Percentiles rank a stretch among this genome's conserved stretches.
phyloP scores from a whole-genome alignment of 169 alveolate genomes.

The Cryptosporidium ryanae region DNA sequence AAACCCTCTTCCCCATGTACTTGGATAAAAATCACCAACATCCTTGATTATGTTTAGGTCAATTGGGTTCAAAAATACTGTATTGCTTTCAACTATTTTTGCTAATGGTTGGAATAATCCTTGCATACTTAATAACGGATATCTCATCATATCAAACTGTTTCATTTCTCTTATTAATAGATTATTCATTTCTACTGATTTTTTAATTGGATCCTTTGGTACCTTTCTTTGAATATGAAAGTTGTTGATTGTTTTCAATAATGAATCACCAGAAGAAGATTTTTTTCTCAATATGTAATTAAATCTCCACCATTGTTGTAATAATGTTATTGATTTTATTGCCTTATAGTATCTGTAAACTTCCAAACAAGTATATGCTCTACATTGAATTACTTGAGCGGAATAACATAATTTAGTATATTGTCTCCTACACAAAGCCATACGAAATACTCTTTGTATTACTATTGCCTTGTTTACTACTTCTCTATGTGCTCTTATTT shows the following conservation, averaged over 20 bases:
- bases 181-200: slow-evolving; percentile 35
- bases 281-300: slow-evolving; percentile 10
- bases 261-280: slow-evolving; percentile 26
- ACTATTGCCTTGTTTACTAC: slow-evolving; percentile 67
- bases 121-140: slow-evolving; percentile 72
- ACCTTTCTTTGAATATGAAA: slow-evolving; percentile 42
- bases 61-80: slow-evolving; percentile 69
- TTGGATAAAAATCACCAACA: slow-evolving; percentile 65
- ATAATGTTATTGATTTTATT: slow-evolving; percentile 43
- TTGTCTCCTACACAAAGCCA: slow-evolving; percentile 68
- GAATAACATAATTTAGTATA: slow-evolving; percentile 27
- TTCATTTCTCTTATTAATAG: slow-evolving; percentile 39
- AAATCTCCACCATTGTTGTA: slow-evolving; percentile 73
- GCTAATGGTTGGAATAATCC: slow-evolving; percentile 75
- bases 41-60: slow-evolving; percentile 50
- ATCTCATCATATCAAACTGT: slow-evolving; percentile 72
- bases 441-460: slow-evolving; percentile 68
- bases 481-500: slow-evolving; percentile 71
- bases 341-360: slow-evolving; percentile 66
- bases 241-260: slow-evolving; percentile 19
- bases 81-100: slow-evolving; percentile 72
- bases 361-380: slow-evolving; percentile 70
- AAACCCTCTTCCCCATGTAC: slow-evolving; percentile 75
- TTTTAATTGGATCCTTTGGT: slow-evolving; percentile 43
- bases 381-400: slow-evolving; percentile 71